Conservation (phyloP, 2,329 filamentous ascomycete species). For the Metarhizium sp. region DNA sequence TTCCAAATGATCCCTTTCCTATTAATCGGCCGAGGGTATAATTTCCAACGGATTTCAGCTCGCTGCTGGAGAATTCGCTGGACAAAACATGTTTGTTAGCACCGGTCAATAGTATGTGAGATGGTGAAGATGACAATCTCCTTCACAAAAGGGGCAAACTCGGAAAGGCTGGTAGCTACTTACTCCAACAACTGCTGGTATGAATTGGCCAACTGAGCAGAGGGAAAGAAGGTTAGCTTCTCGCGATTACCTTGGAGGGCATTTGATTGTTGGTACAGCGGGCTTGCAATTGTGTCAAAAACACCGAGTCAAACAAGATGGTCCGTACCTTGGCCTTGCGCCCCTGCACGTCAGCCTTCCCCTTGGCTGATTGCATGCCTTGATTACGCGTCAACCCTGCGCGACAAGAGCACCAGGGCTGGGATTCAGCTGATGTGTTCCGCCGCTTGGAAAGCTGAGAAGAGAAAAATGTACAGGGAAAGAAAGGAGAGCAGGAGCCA, state of each 20-base stretch:
- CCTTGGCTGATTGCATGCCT: slow-evolving; percentile 45
- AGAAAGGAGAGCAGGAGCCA: neutral
- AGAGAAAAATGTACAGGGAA: neutral
- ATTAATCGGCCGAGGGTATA: slow-evolving; percentile 87
- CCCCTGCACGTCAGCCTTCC: slow-evolving; percentile 47
- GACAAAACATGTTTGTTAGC: slow-evolving; percentile 8
- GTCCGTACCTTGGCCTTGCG: slow-evolving; percentile 49
- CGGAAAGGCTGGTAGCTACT: slow-evolving; percentile 22
- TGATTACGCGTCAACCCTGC: slow-evolving; percentile 14
- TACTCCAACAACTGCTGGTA: slow-evolving; percentile 95
- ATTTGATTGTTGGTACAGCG: neutral
- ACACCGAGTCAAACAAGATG: neutral
- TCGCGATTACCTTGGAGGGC: neutral
- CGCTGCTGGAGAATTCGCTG: slow-evolving; percentile 89
- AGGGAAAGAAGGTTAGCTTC: neutral
- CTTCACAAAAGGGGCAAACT: neutral
- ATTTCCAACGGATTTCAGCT: slow-evolving; percentile 88
- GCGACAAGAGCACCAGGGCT: slow-evolving; percentile 3
- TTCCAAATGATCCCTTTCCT: slow-evolving; percentile 96
- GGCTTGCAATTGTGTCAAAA: neutral
- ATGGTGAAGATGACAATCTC: neutral
- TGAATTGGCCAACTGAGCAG: slow-evolving; percentile 74
- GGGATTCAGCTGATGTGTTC: neutral
- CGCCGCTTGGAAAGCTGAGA: neutral
- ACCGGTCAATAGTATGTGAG: neutral